A percentile compares a stretch with the other conserved stretches of the same genome.
These are phyloP conservation scores for Candida maltosa DNA, from an alignment of 805 yeast genomes.

Conservation along the genomic window DNA sequence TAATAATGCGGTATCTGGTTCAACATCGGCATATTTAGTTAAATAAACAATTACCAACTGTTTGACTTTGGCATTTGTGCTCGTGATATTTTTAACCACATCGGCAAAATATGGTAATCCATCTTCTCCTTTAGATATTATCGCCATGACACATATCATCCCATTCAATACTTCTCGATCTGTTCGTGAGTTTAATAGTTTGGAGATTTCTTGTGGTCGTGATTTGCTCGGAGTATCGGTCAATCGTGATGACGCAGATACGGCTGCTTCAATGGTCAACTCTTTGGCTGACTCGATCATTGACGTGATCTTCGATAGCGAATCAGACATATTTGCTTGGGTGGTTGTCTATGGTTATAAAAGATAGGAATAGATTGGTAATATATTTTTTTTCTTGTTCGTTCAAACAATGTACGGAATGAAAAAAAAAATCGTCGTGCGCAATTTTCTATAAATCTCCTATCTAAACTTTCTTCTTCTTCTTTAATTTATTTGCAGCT, in stretches of 20 bases:
- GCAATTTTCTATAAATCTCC: slow-evolving; percentile 1
- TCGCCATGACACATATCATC: slow-evolving; percentile 39
- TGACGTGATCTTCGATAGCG: slow-evolving; percentile 60
- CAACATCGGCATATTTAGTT: slow-evolving; percentile 71
- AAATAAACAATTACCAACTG: slow-evolving; percentile 76
- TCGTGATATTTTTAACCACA: slow-evolving; percentile 83
- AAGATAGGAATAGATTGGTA: background rate
- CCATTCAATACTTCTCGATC: slow-evolving; percentile 50
- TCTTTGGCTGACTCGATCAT: slow-evolving; percentile 79
- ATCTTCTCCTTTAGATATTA: slow-evolving; percentile 39
- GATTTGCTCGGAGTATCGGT: slow-evolving; percentile 60
- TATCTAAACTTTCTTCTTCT: slow-evolving; percentile 11
- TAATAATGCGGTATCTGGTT: slow-evolving; percentile 85
- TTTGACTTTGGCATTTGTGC: slow-evolving; percentile 59
- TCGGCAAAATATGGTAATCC: slow-evolving; percentile 64
- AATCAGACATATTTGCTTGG: slow-evolving; percentile 31
- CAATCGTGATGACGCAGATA: slow-evolving; percentile 64
- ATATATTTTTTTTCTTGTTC: background rate
- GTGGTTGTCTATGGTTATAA: background rate
- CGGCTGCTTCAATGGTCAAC: slow-evolving; percentile 79
- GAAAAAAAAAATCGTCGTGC: slow-evolving; percentile 5
- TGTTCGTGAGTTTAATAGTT: slow-evolving; percentile 62
- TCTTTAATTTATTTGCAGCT: slow-evolving; percentile 51
- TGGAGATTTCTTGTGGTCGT: slow-evolving; percentile 63
- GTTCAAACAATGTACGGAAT: background rate